Base-by-base conservation (phyloP, 495 filamentous ascomycete genomes). In the Talaromyces nanjingensis region DNA sequence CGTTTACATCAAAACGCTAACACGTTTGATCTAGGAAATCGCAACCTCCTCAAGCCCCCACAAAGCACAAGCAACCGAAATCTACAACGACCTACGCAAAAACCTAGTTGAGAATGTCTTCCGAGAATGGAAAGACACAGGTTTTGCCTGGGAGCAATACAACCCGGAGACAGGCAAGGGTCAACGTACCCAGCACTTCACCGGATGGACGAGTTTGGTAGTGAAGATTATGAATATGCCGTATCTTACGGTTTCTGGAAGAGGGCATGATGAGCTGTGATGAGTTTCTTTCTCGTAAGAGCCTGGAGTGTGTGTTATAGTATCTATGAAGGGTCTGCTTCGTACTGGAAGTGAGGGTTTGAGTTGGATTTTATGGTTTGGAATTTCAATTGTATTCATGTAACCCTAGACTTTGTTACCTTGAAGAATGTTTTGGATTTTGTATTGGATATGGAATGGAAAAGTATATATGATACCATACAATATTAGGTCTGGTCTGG, bases 81-180 rank as follows among this genome's bases (percentile, higher is more conserved):
- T 96, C 61, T 98, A 97, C 74, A 84, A 79, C 25, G 74, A 83
- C 1, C 83, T 98, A 29, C 86, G 94, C 39, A 83, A 82, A 68
- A 97, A 96, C 69, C 76, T 98, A 47, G 91, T 98, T 34, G 83
- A 92, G 55, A 97, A 92, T 29, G 90, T 98, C 59, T 97, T 89
- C 79, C 79, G 85, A 42, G 84, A 86, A 70, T 98, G 94, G 94
- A 81, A 87, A 72, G 83, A 89, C 65, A 98, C 94, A 0, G 92
- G 93, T 18, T 98, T 97, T 74, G 94, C 96, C 9, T 98, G 96
- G 96, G 94, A 98, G 73, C 94, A 98, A 76, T 98, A 97, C 76
- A 92, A 97, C 73, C 90, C 93, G 0, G 91, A 96, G 65, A 96
- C 89, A 4, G 94, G 94, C 56, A 83, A 84, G 62, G 94, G 94